Evolutionary conservation across 208 protist species (phyloP).

Genomic region (Acanthamoeba lugdunensis): DNA sequence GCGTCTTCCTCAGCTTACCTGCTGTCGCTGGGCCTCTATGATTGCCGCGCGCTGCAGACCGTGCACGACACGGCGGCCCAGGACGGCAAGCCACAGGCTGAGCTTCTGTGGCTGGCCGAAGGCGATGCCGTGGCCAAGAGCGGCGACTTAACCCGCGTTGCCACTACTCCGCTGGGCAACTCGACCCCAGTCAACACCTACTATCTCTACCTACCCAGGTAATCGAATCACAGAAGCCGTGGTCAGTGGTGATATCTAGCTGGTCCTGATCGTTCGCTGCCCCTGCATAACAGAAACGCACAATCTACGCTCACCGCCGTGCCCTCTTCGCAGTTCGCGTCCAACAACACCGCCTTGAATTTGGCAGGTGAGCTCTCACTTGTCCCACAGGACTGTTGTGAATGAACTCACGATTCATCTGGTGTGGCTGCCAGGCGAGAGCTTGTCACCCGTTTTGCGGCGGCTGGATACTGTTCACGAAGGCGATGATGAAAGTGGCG

Average conservation of each 20-base stretch:
- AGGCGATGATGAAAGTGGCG: neutral
- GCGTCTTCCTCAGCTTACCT: neutral
- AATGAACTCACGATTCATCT: neutral
- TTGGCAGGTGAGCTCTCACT: neutral
- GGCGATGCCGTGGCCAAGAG: conserved; percentile 13
- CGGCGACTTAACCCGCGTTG: conserved; percentile 3
- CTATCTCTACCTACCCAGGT: conserved; percentile 53
- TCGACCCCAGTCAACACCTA: neutral
- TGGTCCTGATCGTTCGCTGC: neutral
- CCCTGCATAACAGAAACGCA: neutral
- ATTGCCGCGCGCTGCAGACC: neutral
- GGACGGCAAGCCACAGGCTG: neutral
- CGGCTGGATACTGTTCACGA: neutral
- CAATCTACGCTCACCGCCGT: neutral
- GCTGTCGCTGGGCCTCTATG: conserved; percentile 1
- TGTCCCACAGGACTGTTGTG: neutral
- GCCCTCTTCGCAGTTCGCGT: neutral
- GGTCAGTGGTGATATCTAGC: neutral
- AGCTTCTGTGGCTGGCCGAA: conserved; percentile 19
- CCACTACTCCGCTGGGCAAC: neutral
- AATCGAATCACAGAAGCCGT: neutral
- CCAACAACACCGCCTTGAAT: conserved; percentile 40
- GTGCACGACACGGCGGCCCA: neutral
- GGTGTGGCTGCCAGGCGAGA: neutral
- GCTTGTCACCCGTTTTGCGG: neutral